phyloP scores from a whole-genome alignment of 257 asterid genomes.

The Fraxinus quadrangulata region DNA sequence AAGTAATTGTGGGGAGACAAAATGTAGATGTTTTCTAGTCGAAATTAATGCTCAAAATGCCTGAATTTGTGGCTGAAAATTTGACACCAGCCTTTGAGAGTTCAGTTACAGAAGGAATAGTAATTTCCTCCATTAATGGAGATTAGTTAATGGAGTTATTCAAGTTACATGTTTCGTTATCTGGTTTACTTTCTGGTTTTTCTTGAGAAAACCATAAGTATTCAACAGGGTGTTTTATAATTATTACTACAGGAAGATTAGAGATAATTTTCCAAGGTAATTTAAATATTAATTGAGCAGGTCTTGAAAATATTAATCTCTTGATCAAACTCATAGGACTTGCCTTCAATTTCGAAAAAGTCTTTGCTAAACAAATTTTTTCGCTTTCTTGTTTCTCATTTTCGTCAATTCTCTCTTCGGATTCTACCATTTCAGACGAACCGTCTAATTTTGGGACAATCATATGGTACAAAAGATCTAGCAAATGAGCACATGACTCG shows the following conservation, averaged over 20 bases:
- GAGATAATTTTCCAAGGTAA: conserved; percentile 38
- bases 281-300: conserved; percentile 17
- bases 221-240: too few relatives aligned
- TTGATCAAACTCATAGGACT: conserved; percentile 21
- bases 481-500: neutral
- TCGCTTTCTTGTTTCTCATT: neutral
- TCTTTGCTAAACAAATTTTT: too few relatives aligned
- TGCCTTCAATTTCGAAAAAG: too few relatives aligned
- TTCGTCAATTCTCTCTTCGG: neutral
- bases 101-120: conserved; percentile 24
- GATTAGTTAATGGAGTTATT: neutral
- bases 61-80: conserved; percentile 22
- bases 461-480: neutral
- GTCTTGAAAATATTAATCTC: conserved; percentile 27
- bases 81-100: conserved; percentile 26
- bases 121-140: conserved; percentile 27
- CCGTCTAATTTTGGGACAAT: conserved; percentile 1
- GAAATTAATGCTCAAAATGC: conserved; percentile 31
- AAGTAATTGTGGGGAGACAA: conserved; percentile 29
- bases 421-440: neutral
- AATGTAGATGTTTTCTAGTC: conserved; percentile 19
- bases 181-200: too few relatives aligned
- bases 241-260: neutral
- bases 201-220: conserved; percentile 24
- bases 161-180: neutral